Evolutionary conservation across 352 stramenopile species (phyloP), one percentile per base, ranked within the genome.

Genomic region (Globisporangium polare): DNA sequence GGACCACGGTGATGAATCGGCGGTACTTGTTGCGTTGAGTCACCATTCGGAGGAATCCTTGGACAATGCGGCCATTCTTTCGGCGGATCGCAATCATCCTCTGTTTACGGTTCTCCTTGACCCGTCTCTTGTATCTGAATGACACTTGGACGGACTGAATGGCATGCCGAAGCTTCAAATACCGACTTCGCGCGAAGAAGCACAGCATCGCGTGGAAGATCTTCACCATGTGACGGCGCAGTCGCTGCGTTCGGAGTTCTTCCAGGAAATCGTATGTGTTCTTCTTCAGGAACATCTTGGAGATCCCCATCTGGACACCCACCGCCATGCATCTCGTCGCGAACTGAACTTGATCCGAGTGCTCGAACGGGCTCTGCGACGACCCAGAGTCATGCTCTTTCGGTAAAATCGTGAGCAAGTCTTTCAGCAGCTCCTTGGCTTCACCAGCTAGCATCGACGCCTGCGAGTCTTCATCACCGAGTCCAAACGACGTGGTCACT

Each of bases 261-360:
- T 98, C 92, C 12, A 99, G 78, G 43, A 92, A 92, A 26, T 95
- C 86, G 31, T 96, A 96, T 18, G 97, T 84, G 50, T 85, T 72
- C 60, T 92, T 88, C 53, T 96, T 96, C 43, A 99, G 67, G 67
- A 99, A 99, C 60, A 98, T 96, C 71, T 99, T 99, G 2, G 94
- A 92, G 54, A 90, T 88, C 26, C 96, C 96, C 72, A 98, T 96
- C 68, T 99, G 95, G 63, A 91, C 62, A 12, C 83, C 83, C 18
- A 81, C 80, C 0, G 68, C 39, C n/a, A 89, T 73, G 33, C 81
- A 94, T 41, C 73, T 70, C 6, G 71, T 78, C 2, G 75, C 65
- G 43, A 92, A 92, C 37, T 89, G 73, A 7, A 72, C 73, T 63
- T 91, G 79, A 26, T 91, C 77, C 18, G 79, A 86, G 64, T 80